Evolutionary conservation across 805 yeast genomes (phyloP), one percentile per base, ranked within the genome.

Genomic region (Zygosaccharomyces gambellarensis): DNA sequence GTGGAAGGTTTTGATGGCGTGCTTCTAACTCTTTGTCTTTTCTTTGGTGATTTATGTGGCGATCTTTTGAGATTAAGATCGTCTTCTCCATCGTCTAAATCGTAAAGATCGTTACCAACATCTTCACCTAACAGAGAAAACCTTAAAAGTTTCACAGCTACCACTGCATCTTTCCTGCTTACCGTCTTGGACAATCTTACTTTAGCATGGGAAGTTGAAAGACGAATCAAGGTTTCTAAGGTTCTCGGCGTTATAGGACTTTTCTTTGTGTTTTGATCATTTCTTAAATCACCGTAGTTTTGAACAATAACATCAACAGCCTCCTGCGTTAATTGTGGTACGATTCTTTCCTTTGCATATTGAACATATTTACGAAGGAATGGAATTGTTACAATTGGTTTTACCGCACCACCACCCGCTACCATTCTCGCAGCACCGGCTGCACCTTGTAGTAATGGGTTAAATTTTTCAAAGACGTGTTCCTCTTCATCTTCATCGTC

Each of bases 201-300:
- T 67, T 94, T 92, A 9, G 98, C 98, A 69, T 94, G 98, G 0
- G 99, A 98, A 1, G 97, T 87, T 0, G 97, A 77, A 51, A 92
- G 74, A 75, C 99, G 95, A 67, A 92, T 92, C 56, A 92, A 75
- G 0, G 99, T 92, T 70, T 92, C 99, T 58, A 92, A 75, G 4
- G 98, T 94, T 82, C 99, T 87, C n/a, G 98, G 96, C 1, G 99
- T 92, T 57, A 92, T 87, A 32, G 99, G 98, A 1, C 96, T 85
- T 0, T 97, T 90, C 62, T 82, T 78, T 46, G 85, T 79, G 57
- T 83, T 86, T 61, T 83, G 85, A 55, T 85, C 87, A 65, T 90
- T 90, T 72, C 99, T 80, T 56, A 94, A 75, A 10, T 82, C 81
- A 2, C 96, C 74, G 65, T 92, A 94, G 14, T 86, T 80, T 47